Conservation (phyloP, 331 rosid species). For the Acacia pycnantha region DNA sequence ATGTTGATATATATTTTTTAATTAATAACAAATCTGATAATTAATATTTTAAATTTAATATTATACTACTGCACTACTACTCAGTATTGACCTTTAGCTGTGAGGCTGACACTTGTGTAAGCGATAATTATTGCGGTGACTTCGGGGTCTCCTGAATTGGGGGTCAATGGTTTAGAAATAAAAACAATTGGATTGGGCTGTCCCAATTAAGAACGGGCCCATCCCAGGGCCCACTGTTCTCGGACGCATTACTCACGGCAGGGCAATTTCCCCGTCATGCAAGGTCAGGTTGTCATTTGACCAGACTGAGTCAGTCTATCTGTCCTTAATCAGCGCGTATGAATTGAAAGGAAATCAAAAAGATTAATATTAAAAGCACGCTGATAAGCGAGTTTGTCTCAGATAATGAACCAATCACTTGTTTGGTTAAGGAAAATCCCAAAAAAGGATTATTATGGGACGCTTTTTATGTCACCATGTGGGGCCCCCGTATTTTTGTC, state of each 20-base stretch:
- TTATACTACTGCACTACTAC: background rate
- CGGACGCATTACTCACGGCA: background rate
- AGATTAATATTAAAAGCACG: background rate
- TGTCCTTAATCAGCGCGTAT: slow-evolving; percentile 19
- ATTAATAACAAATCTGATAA: no score
- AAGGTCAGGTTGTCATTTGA: background rate
- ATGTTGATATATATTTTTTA: background rate
- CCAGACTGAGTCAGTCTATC: background rate
- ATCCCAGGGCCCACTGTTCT: background rate
- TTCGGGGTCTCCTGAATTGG: slow-evolving; percentile 43
- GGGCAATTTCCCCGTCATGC: background rate
- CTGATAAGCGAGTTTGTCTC: slow-evolving; percentile 11
- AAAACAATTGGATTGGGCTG: background rate
- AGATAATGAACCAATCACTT: slow-evolving; percentile 23
- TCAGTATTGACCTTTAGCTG: background rate
- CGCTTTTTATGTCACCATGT: background rate
- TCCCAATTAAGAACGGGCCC: background rate
- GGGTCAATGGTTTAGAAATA: slow-evolving; percentile 36
- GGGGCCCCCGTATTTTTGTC: background rate
- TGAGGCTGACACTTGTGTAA: background rate
- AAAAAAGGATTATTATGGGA: background rate
- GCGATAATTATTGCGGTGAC: slow-evolving; percentile 45
- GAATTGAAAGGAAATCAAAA: background rate
- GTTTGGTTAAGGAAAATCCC: slow-evolving; percentile 4
- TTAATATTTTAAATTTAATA: background rate